Conservation (phyloP, 2,329 filamentous ascomycete genomes). For the Penicillium sp. region DNA sequence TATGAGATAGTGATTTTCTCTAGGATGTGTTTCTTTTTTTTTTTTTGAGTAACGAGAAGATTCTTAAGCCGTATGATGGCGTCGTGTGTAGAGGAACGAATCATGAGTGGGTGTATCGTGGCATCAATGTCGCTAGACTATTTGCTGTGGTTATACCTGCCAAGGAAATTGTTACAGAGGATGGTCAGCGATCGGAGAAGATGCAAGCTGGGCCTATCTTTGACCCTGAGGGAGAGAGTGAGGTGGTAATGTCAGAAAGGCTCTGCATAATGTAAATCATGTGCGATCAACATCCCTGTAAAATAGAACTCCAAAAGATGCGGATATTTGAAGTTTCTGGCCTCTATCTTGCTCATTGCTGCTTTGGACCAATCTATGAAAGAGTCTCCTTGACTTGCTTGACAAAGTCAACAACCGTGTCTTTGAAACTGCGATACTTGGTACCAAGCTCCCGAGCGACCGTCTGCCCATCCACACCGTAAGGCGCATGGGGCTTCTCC, state of each 20-base stretch:
- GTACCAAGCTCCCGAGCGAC: slow-evolving; percentile 47
- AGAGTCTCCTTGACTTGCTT: slow-evolving; percentile 18
- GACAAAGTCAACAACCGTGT: slow-evolving; percentile 25
- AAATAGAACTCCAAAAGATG: too few species aligned
- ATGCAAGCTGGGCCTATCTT: slow-evolving; percentile 29
- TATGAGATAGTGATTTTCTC: too few species aligned
- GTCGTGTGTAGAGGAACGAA: slow-evolving; percentile 46
- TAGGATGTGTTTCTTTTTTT: too few species aligned
- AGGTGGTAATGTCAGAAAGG: too few species aligned
- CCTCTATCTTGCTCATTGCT: too few species aligned
- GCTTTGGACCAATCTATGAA: background rate
- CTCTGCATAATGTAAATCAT: background rate
- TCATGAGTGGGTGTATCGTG: slow-evolving; percentile 52
- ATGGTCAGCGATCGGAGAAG: slow-evolving; percentile 46
- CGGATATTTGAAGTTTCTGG: too few species aligned
- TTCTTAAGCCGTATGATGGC: slow-evolving; percentile 33
- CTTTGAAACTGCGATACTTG: slow-evolving; percentile 34
- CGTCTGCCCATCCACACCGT: slow-evolving; percentile 50
- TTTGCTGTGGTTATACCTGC: slow-evolving; percentile 48
- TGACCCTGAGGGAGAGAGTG: slow-evolving; percentile 24
- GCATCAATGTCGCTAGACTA: slow-evolving; percentile 43
- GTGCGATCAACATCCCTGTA: background rate
- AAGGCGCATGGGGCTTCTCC: slow-evolving; percentile 36
- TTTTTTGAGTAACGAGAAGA: too few species aligned
- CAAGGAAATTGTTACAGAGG: slow-evolving; percentile 44